Conservation (phyloP, 345 rosid species). For the Aurinia saxatilis region DNA sequence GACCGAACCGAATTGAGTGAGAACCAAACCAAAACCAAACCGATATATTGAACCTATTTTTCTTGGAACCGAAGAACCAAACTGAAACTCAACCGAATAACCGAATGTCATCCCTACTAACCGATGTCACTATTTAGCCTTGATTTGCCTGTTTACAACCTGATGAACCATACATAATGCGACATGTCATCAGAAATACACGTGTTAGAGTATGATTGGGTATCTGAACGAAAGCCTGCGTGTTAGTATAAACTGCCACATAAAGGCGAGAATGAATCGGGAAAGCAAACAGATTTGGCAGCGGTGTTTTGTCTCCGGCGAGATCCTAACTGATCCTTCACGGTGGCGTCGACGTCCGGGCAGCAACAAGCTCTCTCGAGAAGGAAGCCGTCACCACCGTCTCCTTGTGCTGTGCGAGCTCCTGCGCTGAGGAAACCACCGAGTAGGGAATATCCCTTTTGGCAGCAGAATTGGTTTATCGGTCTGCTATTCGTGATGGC, state of each 20-base stretch:
- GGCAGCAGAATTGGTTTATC: slow-evolving; percentile 88
- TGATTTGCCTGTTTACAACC: neutral
- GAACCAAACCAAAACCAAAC: no score
- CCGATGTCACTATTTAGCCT: neutral
- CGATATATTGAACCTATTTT: no score
- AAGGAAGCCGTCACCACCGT: slow-evolving; percentile 40
- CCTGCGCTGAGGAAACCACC: slow-evolving; percentile 14
- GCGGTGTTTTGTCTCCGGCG: slow-evolving; percentile 24
- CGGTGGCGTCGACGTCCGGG: slow-evolving; percentile 94
- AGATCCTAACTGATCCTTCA: slow-evolving; percentile 29
- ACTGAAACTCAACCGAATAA: no score
- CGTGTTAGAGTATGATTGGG: neutral
- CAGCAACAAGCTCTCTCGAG: slow-evolving; percentile 42
- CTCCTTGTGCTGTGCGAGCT: slow-evolving; percentile 28
- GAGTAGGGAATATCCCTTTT: slow-evolving; percentile 42
- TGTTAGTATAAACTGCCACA: neutral
- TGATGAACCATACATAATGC: slow-evolving; percentile 1
- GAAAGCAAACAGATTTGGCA: neutral
- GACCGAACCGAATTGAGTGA: no score
- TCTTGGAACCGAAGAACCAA: no score
- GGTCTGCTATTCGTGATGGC: slow-evolving; percentile 62
- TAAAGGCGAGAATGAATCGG: neutral
- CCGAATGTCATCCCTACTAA: no score
- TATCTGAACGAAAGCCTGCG: slow-evolving; percentile 6
- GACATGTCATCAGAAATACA: slow-evolving; percentile 10